Evolutionary conservation across 1,284 basidiomycete genomes (phyloP), one percentile per base, ranked within the genome.

Genomic region (Phylloboletellus chloephorus): DNA sequence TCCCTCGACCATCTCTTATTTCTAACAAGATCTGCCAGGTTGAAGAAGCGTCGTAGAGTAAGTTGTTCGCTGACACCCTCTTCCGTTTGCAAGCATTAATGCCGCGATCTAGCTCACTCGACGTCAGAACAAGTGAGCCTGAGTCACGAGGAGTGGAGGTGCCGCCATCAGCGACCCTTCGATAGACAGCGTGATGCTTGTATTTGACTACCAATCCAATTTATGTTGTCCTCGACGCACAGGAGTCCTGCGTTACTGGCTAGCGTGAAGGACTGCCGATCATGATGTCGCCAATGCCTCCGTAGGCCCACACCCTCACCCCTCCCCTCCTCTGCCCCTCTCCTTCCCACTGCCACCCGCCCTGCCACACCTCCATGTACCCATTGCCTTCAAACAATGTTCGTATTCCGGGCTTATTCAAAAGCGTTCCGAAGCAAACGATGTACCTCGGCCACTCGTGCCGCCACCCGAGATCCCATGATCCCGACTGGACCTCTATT

Each of bases 401-500:
- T 36, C 64, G 56, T 2, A 90, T 69, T 1, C 68, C 71, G 6
- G 69, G 60, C 39, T 72, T 60, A 7, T 70, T 60, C 23, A 93
- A 64, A 33, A 95, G 65, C 6, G 72, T 70, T 2, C 87, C 87
- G 56, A 96, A 97, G 35, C 92, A 66, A 3, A 90, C 76, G 4
- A 96, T 56, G 58, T 89, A 79, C 36, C 72, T 74, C 1, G 91
- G 91, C 90, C 88, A 92, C 44, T 76, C 68, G 49, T 92, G 85
- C 32, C 47, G 55, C 84, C 82, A 84, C 2, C 48, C 58, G 19
- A 65, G 45, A 42, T 65, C 59, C 59, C 59, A 61, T 11, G 61
- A 58, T 6, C 47, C 42, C 0, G 46, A 54, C 9, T 39, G 49
- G 3, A 4, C 31, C 32, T 61, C 63, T 37, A 50, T 44, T 17